A percentile compares a stretch with the other conserved stretches of the same genome.
Conservation (phyloP, 2,329 filamentous ascomycete genomes). For the Chaetothyriales sp. region DNA sequence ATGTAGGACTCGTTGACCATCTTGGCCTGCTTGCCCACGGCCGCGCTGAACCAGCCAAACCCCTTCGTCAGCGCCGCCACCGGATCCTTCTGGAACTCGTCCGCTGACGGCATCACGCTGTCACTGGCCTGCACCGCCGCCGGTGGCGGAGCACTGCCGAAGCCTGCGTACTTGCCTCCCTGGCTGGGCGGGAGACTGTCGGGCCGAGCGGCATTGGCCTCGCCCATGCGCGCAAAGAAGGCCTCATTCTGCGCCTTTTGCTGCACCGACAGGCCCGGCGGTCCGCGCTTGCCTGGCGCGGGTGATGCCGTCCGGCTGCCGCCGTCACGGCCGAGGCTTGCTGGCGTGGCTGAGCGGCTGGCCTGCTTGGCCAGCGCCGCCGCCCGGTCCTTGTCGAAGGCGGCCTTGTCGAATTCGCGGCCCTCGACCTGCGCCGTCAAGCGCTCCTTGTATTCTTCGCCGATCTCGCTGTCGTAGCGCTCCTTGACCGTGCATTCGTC, state of each 20-base stretch:
- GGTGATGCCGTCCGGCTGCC: slow-evolving; percentile 18
- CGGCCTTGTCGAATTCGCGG: slow-evolving; percentile 64
- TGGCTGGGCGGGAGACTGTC: slow-evolving; percentile 70
- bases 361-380: slow-evolving; percentile 26
- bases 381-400: slow-evolving; percentile 38
- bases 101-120: slow-evolving; percentile 50
- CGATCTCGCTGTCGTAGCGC: slow-evolving; percentile 75
- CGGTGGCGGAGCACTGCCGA: slow-evolving; percentile 60
- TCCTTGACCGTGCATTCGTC: slow-evolving; percentile 83
- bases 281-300: slow-evolving; percentile 12
- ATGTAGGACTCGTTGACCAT: slow-evolving; percentile 83
- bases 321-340: slow-evolving; percentile 15
- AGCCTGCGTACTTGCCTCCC: slow-evolving; percentile 83
- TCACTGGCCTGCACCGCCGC: slow-evolving; percentile 22
- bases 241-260: slow-evolving; percentile 61
- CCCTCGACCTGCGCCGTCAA: slow-evolving; percentile 79
- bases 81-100: slow-evolving; percentile 84
- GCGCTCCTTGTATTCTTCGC: slow-evolving; percentile 91
- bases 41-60: slow-evolving; percentile 84
- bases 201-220: slow-evolving; percentile 63
- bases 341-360: slow-evolving; percentile 26
- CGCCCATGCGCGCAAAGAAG: slow-evolving; percentile 77
- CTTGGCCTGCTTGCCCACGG: slow-evolving; percentile 81
- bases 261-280: slow-evolving; percentile 28
- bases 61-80: slow-evolving; percentile 78